These are phyloP conservation scores for Cucumis hystrix DNA, from an alignment of 306 rosid species.

Conservation along the genomic window DNA sequence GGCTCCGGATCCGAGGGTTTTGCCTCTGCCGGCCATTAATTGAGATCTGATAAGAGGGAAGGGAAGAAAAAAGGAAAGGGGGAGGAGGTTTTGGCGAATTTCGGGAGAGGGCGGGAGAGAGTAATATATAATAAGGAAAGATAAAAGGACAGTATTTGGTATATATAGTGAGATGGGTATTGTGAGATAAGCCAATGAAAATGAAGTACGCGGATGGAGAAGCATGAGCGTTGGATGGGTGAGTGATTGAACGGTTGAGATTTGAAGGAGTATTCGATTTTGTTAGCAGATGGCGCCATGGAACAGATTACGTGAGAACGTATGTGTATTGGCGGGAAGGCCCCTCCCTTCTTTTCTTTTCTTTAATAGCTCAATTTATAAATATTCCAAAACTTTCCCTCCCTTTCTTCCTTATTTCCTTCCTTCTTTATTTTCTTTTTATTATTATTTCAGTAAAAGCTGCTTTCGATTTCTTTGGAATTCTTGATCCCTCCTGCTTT, in stretches of 20 bases:
- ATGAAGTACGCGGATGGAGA: constrained; percentile 25
- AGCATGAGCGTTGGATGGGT: constrained; percentile 17
- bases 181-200: constrained; percentile 20
- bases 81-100: neutral
- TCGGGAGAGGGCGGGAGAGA: neutral
- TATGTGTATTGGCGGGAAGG: neutral
- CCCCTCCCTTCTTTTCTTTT: neutral
- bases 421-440: neutral
- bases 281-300: neutral
- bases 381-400: no score
- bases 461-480: no score
- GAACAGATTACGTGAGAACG: neutral
- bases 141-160: neutral
- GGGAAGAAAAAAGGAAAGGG: neutral
- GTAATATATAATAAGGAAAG: neutral
- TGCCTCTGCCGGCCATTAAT: constrained; percentile 64
- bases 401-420: neutral
- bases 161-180: constrained; percentile 26
- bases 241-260: constrained; percentile 12
- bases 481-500: no score
- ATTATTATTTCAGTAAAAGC: no score
- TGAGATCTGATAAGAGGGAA: neutral
- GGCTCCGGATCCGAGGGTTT: constrained; percentile 58
- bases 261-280: neutral
- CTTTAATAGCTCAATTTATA: no score